Conservation (phyloP, 2,329 filamentous ascomycete genomes). For the Fusarium sp. region DNA sequence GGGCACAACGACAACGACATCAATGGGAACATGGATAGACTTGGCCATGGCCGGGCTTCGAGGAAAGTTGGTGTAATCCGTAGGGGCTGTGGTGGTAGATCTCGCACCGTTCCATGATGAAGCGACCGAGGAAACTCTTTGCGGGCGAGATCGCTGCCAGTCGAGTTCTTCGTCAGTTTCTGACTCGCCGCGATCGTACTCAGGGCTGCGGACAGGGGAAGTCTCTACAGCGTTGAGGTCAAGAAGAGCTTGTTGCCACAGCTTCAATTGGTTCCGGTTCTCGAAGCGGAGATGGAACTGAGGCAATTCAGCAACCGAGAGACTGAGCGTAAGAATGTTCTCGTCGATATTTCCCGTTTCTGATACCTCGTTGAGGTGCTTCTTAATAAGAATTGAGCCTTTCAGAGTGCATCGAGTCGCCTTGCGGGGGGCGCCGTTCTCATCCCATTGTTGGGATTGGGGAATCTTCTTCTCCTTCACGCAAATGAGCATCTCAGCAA, state of each 20-base stretch:
- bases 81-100: conserved; percentile 88
- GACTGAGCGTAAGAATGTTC: conserved; percentile 85
- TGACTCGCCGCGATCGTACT: conserved; percentile 83
- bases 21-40: conserved; percentile 87
- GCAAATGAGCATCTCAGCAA: conserved; percentile 99
- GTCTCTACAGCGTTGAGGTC: conserved; percentile 81
- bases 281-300: conserved; percentile 94
- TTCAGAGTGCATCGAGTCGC: conserved; percentile 87
- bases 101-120: conserved; percentile 85
- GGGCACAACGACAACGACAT: conserved; percentile 95
- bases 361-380: conserved; percentile 89
- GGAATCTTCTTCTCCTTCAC: conserved; percentile 93
- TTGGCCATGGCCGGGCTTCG: conserved; percentile 56
- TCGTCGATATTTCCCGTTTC: conserved; percentile 80
- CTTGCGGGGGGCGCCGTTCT: conserved; percentile 68
- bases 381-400: conserved; percentile 97
- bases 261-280: conserved; percentile 83
- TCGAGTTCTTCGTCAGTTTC: conserved; percentile 88
- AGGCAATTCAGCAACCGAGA: conserved; percentile 91
- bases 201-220: conserved; percentile 73
- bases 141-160: conserved; percentile 72
- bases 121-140: conserved; percentile 83
- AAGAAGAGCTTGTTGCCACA: conserved; percentile 88
- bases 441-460: conserved; percentile 73
- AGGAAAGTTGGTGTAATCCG: conserved; percentile 85